A percentile compares a stretch with the other conserved stretches of the same genome.
These are phyloP conservation scores for Trichoderma gamsii DNA, from an alignment of 495 filamentous ascomycete genomes.

Conservation along the genomic window DNA sequence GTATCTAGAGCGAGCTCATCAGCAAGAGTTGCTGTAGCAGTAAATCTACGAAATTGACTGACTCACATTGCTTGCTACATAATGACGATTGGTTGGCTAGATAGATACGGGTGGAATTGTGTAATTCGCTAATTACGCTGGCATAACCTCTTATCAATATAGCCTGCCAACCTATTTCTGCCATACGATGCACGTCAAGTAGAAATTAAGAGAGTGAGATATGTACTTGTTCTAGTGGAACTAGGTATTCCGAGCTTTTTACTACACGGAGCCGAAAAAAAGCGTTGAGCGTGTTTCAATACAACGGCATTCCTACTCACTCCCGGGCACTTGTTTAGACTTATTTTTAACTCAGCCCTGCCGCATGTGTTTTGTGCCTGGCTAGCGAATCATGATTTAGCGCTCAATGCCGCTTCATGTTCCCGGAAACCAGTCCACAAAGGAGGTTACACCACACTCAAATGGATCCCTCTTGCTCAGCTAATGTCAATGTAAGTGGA, in stretches of 20 bases:
- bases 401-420: background rate
- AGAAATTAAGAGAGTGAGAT: no score
- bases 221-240: no score
- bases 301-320: background rate
- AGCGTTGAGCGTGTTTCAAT: background rate
- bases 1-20: no score
- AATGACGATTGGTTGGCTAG: no score
- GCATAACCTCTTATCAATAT: no score
- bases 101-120: no score
- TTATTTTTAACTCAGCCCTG: background rate
- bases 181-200: no score
- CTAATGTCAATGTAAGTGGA: background rate
- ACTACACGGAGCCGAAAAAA: background rate
- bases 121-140: no score
- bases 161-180: no score
- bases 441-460: background rate
- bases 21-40: no score
- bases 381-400: background rate
- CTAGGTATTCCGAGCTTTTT: background rate
- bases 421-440: background rate
- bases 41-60: no score
- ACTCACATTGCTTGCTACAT: no score
- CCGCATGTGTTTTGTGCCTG: background rate
- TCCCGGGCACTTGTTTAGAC: background rate
- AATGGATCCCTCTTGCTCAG: background rate